phyloP scores from a whole-genome alignment of 2,329 filamentous ascomycete species.

The Venturia oleaginea region DNA sequence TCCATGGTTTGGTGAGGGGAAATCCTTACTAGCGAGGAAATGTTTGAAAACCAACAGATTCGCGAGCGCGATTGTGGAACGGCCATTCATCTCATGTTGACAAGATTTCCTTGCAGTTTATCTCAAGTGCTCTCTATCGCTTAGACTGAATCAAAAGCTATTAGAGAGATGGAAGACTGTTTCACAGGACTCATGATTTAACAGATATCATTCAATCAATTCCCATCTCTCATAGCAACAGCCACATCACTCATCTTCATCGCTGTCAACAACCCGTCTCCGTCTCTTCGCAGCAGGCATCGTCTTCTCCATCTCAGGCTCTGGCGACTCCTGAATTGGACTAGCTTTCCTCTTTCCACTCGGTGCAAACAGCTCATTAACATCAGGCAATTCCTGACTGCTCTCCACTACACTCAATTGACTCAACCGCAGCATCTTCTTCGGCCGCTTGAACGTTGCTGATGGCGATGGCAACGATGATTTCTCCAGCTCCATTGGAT shows the following conservation, averaged over 20 bases:
- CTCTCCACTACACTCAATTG: conserved; percentile 11
- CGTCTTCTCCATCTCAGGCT: conserved; percentile 3
- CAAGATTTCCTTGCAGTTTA: too few species aligned
- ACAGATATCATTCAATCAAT: not conserved
- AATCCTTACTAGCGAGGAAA: too few species aligned
- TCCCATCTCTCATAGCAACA: not conserved
- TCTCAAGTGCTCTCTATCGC: too few species aligned
- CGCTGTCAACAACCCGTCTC: conserved; percentile 10
- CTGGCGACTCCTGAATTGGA: not conserved
- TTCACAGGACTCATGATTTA: not conserved
- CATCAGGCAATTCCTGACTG: conserved; percentile 12
- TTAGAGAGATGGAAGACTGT: not conserved
- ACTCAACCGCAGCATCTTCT: conserved; percentile 1
- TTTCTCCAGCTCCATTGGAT: not conserved
- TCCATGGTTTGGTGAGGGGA: too few species aligned
- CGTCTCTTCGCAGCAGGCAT: conserved; percentile 3
- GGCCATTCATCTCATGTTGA: too few species aligned
- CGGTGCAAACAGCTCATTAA: not conserved
- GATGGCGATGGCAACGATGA: conserved; percentile 10
- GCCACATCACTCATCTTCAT: conserved; percentile 17
- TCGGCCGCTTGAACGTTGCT: not conserved
- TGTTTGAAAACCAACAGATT: too few species aligned
- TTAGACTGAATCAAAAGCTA: not conserved
- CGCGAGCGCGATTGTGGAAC: too few species aligned
- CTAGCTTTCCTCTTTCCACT: not conserved